Conservation (phyloP, 163 green algal genomes). For the Smithsoniella earleae region DNA sequence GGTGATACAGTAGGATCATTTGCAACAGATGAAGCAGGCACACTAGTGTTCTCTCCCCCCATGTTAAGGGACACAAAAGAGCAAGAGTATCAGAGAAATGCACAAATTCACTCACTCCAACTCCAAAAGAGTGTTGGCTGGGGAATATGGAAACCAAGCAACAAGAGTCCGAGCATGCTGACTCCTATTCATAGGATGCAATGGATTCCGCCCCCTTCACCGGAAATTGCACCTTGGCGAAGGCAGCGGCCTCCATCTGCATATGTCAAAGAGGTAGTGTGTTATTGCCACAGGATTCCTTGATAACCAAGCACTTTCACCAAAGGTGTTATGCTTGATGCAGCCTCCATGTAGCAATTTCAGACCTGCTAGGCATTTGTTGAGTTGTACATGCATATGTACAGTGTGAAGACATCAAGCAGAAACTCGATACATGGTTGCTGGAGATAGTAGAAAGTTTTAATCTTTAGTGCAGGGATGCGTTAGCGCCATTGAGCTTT, state of each 20-base stretch:
- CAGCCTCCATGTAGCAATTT: too few relatives aligned
- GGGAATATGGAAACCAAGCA: not conserved
- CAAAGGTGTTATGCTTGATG: too few relatives aligned
- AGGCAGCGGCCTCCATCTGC: constrained; percentile 7
- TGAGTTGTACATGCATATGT: too few relatives aligned
- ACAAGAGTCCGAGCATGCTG: not conserved
- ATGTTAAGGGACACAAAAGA: not conserved
- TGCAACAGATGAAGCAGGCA: not conserved
- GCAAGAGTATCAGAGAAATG: not conserved
- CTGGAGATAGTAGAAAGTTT: too few relatives aligned
- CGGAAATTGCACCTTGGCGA: not conserved
- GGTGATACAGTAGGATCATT: not conserved
- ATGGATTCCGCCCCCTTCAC: not conserved
- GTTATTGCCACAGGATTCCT: too few relatives aligned
- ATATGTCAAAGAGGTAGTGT: not conserved
- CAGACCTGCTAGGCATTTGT: too few relatives aligned
- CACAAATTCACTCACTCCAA: not conserved
- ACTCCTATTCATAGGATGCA: constrained; percentile 10
- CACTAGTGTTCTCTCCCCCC: constrained; percentile 4
- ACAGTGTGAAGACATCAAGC: too few relatives aligned
- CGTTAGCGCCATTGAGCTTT: too few relatives aligned
- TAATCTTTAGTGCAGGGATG: too few relatives aligned
- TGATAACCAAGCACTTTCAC: too few relatives aligned
- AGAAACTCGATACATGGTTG: too few relatives aligned
- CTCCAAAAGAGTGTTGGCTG: not conserved